Evolutionary conservation across 345 rosid genomes (phyloP).

Genomic region (Iberis pinnata): DNA sequence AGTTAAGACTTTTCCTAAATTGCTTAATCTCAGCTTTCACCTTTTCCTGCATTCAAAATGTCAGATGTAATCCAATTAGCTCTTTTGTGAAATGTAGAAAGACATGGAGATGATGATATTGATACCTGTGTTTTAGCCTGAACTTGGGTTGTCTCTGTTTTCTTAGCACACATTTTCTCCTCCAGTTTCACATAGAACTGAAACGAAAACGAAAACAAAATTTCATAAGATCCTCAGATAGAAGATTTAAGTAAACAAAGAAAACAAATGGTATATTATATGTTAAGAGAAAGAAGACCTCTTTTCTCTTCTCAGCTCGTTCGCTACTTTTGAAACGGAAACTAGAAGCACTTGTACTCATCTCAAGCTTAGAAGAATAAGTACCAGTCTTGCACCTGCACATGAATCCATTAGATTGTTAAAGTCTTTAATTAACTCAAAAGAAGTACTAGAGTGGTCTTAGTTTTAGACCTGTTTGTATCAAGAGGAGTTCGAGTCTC

Average conservation of each 20-base stretch:
- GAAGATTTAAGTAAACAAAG: too few relatives aligned
- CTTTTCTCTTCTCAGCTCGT: slow-evolving; percentile 77
- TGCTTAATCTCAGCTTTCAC: slow-evolving; percentile 58
- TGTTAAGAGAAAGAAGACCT: too few relatives aligned
- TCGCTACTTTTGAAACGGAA: slow-evolving; percentile 60
- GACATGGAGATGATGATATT: slow-evolving; percentile 1
- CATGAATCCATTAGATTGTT: slow-evolving; percentile 7
- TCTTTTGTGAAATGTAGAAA: not conserved
- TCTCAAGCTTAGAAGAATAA: slow-evolving; percentile 38
- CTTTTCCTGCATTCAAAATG: slow-evolving; percentile 66
- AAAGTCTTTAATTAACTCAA: not conserved
- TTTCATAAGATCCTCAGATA: not conserved
- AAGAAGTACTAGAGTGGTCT: slow-evolving; percentile 3
- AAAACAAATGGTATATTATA: too few relatives aligned
- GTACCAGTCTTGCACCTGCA: slow-evolving; percentile 41
- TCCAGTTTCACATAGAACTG: slow-evolving; percentile 70
- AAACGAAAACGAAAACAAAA: slow-evolving; percentile 7
- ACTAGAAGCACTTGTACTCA: slow-evolving; percentile 31
- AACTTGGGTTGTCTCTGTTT: slow-evolving; percentile 55
- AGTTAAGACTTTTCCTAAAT: slow-evolving; percentile 66
- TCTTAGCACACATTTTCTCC: slow-evolving; percentile 67
- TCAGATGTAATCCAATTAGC: not conserved
- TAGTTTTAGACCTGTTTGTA: slow-evolving; percentile 39
- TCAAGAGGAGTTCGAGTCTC: slow-evolving; percentile 36
- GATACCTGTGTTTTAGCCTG: slow-evolving; percentile 64